These are phyloP conservation scores for Eutreptiella sp. DNA, from an alignment of 208 protist species.

Conservation along the genomic window DNA sequence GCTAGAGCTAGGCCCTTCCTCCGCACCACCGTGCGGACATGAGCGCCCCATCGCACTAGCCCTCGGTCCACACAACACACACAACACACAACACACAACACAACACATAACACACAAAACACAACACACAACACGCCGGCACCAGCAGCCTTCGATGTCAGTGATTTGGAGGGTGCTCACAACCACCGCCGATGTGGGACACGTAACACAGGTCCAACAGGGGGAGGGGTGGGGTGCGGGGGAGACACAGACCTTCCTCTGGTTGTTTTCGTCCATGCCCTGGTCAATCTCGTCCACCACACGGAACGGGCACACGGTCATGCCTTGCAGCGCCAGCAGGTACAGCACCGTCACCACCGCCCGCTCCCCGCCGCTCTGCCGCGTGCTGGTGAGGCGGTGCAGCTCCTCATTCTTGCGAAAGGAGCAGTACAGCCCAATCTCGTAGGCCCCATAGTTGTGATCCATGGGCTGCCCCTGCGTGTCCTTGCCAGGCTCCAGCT, in stretches of 20 bases:
- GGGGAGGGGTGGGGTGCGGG: no score
- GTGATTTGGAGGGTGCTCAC: no score
- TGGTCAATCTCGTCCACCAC: conserved; percentile 63
- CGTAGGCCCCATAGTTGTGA: conserved; percentile 24
- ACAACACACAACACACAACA: no score
- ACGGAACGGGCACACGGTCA: conserved; percentile 65
- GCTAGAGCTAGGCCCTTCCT: no score
- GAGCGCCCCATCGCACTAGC: no score
- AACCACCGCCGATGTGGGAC: no score
- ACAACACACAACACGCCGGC: no score
- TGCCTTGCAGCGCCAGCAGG: conserved; percentile 59
- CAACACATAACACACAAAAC: no score
- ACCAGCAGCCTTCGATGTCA: no score
- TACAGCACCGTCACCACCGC: conserved; percentile 60
- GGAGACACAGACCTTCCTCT: conserved; percentile 24
- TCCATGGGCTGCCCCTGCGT: not conserved
- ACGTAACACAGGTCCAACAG: no score
- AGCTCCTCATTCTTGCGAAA: conserved; percentile 25
- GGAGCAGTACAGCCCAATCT: conserved; percentile 29
- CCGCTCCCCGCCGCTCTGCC: conserved; percentile 44
- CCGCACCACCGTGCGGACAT: no score
- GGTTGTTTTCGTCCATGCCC: conserved; percentile 33
- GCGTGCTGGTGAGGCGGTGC: not conserved
- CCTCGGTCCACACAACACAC: no score
- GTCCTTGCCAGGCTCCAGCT: not conserved